Base-by-base conservation (phyloP, 805 yeast genomes). In the Cyberlindnera mrakii region DNA sequence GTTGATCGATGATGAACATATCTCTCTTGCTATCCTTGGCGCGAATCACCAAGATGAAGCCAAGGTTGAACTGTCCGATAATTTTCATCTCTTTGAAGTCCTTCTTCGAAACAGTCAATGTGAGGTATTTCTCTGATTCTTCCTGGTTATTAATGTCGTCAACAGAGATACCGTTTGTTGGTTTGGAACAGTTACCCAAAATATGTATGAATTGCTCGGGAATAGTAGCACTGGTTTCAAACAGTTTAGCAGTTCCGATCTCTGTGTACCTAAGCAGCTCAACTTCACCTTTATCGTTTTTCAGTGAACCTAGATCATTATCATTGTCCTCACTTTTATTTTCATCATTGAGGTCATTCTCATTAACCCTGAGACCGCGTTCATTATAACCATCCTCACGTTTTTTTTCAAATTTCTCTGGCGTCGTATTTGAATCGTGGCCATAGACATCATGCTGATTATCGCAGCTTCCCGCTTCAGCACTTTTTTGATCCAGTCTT, bases 51-150 rank as follows among this genome's bases (percentile, higher is more conserved):
- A 90, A 59, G n/a, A 93, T 87, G 53, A 93, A 93, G 0, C 98
- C 99, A n/a, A 85, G 64, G 60, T 93, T 93, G 66, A 93, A 93
- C 63, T 93, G 99, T 0, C 99, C 99, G 6, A 91, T 77, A 11
- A 93, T 65, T 33, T 72, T 62, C 98, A 93, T 91, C 4, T 71
- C 59, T 3, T 60, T 52, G 55, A 93, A 93, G 53, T 93, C 96
- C 0, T 67, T 53, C 57, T 90, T 91, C 8, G 75, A 68, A 2
- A 91, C 78, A 0, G 77, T 75, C 42, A 83, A 64, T 0, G 83
- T 72, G 39, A 86, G 62, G 35, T 71, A 65, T 33, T 70, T 65
- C 48, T 84, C 90, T 7, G 83, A 86, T 33, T 70, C 72, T 31
- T 65, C 65, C 10, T 60, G 65, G 43, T 77, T 63, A 5, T 66